These are phyloP conservation scores for Hanseniaspora nectarophila DNA, from an alignment of 805 yeast genomes.

Conservation along the genomic window DNA sequence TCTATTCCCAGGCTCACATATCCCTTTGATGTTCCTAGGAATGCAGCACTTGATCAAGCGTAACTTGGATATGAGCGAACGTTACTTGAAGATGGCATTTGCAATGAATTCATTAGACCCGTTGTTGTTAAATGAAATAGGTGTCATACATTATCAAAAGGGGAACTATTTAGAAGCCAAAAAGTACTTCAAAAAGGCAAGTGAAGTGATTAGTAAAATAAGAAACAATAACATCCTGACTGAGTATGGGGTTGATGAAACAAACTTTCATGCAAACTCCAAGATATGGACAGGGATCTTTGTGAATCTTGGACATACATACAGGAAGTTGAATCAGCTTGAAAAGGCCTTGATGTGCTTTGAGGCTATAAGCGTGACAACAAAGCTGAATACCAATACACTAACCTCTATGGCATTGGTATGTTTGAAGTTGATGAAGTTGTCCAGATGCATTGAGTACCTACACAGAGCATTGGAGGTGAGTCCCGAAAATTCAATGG, in stretches of 20 bases:
- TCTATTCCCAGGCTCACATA: conserved; percentile 78
- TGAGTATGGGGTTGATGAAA: not conserved
- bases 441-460: conserved; percentile 55
- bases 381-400: conserved; percentile 61
- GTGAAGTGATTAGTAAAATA: conserved; percentile 52
- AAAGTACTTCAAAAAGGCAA: conserved; percentile 54
- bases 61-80: conserved; percentile 71
- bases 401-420: conserved; percentile 78
- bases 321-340: conserved; percentile 49
- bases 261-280: conserved; percentile 48
- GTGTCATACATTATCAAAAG: conserved; percentile 78
- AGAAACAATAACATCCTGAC: not conserved
- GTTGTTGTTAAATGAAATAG: conserved; percentile 75
- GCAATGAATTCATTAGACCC: conserved; percentile 80
- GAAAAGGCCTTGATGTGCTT: conserved; percentile 65
- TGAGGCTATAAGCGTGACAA: conserved; percentile 56
- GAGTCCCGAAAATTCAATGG: conserved; percentile 69
- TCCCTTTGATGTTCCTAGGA: conserved; percentile 81
- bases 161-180: conserved; percentile 59
- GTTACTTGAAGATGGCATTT: conserved; percentile 64
- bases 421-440: conserved; percentile 54
- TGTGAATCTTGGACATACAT: conserved; percentile 80
- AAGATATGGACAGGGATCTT: conserved; percentile 77
- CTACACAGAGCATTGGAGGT: conserved; percentile 74
- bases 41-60: conserved; percentile 92